These are phyloP conservation scores for Starmerella bombi DNA, from an alignment of 805 yeast genomes.

Conservation along the genomic window DNA sequence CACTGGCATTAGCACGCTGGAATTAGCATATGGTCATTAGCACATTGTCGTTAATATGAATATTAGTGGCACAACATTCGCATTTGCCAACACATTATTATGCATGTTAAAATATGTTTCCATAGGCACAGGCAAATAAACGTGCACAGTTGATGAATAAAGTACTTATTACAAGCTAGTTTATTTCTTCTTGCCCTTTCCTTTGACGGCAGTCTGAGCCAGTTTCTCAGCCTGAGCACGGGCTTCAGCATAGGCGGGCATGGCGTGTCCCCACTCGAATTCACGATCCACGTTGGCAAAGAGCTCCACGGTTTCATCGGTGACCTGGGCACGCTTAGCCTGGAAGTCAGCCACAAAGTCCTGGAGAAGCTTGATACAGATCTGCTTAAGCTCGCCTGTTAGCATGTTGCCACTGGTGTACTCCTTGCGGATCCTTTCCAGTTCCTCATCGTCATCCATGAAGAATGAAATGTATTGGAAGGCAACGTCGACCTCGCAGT, in stretches of 20 bases:
- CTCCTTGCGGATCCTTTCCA: conserved; percentile 44
- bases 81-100: no score
- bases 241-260: conserved; percentile 31
- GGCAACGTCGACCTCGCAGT: conserved; percentile 91
- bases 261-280: conserved; percentile 58
- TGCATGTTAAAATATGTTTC: no score
- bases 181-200: neutral
- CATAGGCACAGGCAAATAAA: no score
- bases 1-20: no score
- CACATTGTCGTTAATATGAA: no score
- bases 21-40: no score
- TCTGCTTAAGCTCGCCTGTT: conserved; percentile 86
- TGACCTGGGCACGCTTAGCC: conserved; percentile 53
- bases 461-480: conserved; percentile 86
- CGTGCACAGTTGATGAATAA: no score
- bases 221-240: conserved; percentile 5
- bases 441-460: conserved; percentile 72
- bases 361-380: conserved; percentile 69
- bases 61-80: no score
- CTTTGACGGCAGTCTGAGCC: neutral
- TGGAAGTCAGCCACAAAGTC: conserved; percentile 73
- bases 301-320: conserved; percentile 44
- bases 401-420: conserved; percentile 72
- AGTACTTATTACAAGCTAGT: no score
- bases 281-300: conserved; percentile 63